Evolutionary conservation across 225 moss, liverwort and hornwort species (phyloP), one percentile per base, ranked within the genome.

Genomic region (Physcomitrellopsis africana): DNA sequence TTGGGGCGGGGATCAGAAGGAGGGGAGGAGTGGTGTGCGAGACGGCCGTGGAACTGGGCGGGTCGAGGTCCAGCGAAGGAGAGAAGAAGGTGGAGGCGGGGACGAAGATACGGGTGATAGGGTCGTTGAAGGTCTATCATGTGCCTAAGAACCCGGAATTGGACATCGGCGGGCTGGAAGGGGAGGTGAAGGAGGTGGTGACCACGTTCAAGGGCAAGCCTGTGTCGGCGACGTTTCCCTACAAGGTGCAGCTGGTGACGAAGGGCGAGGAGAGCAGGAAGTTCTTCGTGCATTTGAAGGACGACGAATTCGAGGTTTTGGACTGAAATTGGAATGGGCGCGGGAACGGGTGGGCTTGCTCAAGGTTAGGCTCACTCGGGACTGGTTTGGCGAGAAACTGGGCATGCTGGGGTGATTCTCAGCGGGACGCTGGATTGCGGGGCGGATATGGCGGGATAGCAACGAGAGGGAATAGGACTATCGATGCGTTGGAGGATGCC

Each of bases 221-320:
- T 2, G 64, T 97, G 13, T 97, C 97, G 2, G 97, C 97, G 47
- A 97, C 86, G 1, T 86, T 91, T 1, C 97, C 97, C 0, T 86
- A 77, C 79, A 97, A 94, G 84, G 86, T 81, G 79, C 91, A 93
- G 76, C 79, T 96, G 29, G 3, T 51, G 59, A 80, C 79, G 51
- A 86, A 86, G 8, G 86, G 80, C 57, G 88, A 81, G 15, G 94
- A 77, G 3, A 75, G 82, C 4, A 55, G 72, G 22, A 97, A 94
- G 81, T 93, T 97, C 65, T 90, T 97, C 22, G 90, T 67, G 37
- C 97, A 97, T 72, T 85, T 97, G 77, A 97, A 85, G 81, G 86
- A 91, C 3, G 92, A 84, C 17, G 96, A 97, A 84, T 86, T 91
- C 52, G 94, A 94, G 67, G 83, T 94, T 29, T 63, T 97, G 67